Conservation (phyloP, 352 stramenopile genomes). For the Phytophthora sojae region DNA sequence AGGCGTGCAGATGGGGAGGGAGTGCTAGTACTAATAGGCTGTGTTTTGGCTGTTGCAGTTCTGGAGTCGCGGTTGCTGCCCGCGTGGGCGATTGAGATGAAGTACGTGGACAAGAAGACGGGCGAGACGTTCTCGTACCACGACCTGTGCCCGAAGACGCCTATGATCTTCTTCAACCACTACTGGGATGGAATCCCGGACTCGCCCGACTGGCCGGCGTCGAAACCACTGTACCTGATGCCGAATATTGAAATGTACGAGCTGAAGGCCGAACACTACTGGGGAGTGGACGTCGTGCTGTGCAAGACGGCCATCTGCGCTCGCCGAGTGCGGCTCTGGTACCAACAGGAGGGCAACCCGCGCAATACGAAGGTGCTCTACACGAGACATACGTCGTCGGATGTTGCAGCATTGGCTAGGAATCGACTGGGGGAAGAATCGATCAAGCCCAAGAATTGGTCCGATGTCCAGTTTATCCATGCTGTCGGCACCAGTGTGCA, state of each 20-base stretch:
- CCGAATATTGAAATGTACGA: constrained; percentile 70
- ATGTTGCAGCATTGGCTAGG: constrained; percentile 52
- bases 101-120: constrained; percentile 49
- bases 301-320: constrained; percentile 68
- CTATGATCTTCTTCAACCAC: constrained; percentile 59
- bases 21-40: background rate
- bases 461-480: constrained; percentile 55
- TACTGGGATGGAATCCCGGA: constrained; percentile 55
- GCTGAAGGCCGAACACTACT: constrained; percentile 59
- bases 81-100: constrained; percentile 51
- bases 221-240: constrained; percentile 51
- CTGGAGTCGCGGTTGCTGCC: constrained; percentile 54
- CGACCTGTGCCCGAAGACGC: constrained; percentile 54
- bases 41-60: constrained; percentile 13
- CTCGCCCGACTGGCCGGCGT: constrained; percentile 33
- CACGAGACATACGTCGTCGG: constrained; percentile 65
- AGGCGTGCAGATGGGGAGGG: background rate
- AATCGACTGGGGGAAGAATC: constrained; percentile 32
- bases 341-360: constrained; percentile 62
- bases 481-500: constrained; percentile 59
- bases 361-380: constrained; percentile 59
- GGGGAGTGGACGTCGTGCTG: constrained; percentile 56
- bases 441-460: constrained; percentile 57
- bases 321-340: constrained; percentile 54
- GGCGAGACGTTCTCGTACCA: constrained; percentile 56